Base-by-base conservation (phyloP, 805 yeast genomes). In the Yamadazyma paraphyllophila region DNA sequence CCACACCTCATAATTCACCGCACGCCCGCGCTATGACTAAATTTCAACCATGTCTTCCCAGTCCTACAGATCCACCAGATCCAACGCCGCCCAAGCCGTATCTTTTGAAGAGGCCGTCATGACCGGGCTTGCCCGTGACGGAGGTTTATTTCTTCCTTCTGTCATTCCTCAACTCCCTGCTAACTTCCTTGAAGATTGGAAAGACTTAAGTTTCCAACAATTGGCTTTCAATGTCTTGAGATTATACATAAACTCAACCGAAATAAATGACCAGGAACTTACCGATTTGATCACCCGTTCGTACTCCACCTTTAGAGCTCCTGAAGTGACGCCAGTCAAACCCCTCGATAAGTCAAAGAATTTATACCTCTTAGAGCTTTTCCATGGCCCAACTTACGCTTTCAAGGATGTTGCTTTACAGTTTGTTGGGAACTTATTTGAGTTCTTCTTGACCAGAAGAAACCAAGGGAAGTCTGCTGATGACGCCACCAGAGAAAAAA, bases 381-480 rank as follows among this genome's bases (percentile, higher is more conserved):
- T 94, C 82, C 99, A 94, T 63, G 99, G 99, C 31, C 99, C 99
- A 53, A 94, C 99, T 3, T 94, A 92, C 62, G 99, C 99, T 12
- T 94, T 94, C 77, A 94, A 94, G 69, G 99, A 94, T 65, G 99
- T 94, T 53, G 99, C 99, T 4, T 78, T 94, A 62, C 99, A 94
- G 67, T 92, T 94, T 66, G 95, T 94, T 40, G 99, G 99, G 57
- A 94, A 94, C 73, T 74, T 94, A 55, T 94, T 94, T 66, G 99
- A 94, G 69, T 94, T 79, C 69, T 94, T 94, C 69, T 73, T 94
- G 58, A 73, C 77, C 48, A 84, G 96, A 67, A 78, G 80, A 57
- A 94, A 94, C 61, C 68, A 72, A 7, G 63, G 60, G 41, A 74
- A 77, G 52, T 71, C 65, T 17, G 74, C 73, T 44, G 77, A 76